Evolutionary conservation across 2,329 filamentous ascomycete species (phyloP), one percentile per base, ranked within the genome.

Genomic region (Cryphonectria radicalis): DNA sequence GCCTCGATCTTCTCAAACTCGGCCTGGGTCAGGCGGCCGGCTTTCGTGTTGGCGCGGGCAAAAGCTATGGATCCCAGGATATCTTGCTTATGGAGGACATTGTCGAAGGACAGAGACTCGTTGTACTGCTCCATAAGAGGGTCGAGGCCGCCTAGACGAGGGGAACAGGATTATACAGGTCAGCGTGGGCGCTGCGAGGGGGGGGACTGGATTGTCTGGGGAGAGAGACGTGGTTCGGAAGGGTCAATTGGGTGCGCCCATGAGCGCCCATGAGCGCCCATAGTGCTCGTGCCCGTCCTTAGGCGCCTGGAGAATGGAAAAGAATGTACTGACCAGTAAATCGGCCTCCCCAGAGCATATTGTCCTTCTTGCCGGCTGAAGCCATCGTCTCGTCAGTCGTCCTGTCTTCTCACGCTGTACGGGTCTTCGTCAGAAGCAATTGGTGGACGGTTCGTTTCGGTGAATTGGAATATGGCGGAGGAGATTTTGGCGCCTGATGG

Each of bases 111-210:
- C 76, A 97, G 91, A 68, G 89, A 92, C 77, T 91, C 90, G 80
- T 97, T 97, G 85, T 95, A 97, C 75, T 92, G 86, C 73, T 90
- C 87, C 93, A 97, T 97, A 67, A 97, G 87, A 68, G 93, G 93
- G 82, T 97, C 93, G 75, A 95, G 89, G 76, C 89, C 92, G 84
- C 93, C 92, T 92, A 55, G 13, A 42, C 8, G 25, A 4, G 59
- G n/a, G 17, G 7, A n/a, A 17, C 22, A 63, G 13, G 22, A 68
- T n/a, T n/a, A 68, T 50, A 14, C 6, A 6, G 25, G 64, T 67
- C 37, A 67, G 65, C 46, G 28, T 46, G 25, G 35, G 14, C 32
- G 13, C 13, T 43, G 3, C 14, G 4, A 28, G 32, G 32, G 32
- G 32, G 19, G 35, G 13, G 46, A 1, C 17, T 37, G 11, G 17